Conservation (phyloP, 2,329 filamentous ascomycete species). For the Macrophomina pseudophaseolina region DNA sequence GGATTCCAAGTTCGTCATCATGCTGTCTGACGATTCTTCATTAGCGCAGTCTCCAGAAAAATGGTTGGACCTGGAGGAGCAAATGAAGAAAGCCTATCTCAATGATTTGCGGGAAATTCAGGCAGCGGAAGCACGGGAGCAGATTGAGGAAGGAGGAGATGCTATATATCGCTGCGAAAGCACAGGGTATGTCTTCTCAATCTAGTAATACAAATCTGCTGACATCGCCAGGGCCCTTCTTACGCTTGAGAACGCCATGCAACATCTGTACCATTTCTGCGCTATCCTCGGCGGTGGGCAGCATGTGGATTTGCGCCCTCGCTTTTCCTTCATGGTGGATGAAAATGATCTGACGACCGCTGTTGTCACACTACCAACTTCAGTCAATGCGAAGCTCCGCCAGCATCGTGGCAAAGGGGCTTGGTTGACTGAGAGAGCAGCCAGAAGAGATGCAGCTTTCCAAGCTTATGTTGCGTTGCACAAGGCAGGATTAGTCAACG, state of each 20-base stretch:
- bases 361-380: constrained; percentile 72
- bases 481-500: constrained; percentile 72
- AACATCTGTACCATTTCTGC: constrained; percentile 86
- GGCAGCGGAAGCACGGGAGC: constrained; percentile 50
- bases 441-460: constrained; percentile 82
- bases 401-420: constrained; percentile 53
- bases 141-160: constrained; percentile 54
- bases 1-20: constrained; percentile 60
- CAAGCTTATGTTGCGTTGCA: constrained; percentile 76
- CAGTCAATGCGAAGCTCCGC: constrained; percentile 68
- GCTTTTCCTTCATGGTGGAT: constrained; percentile 64
- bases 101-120: constrained; percentile 63
- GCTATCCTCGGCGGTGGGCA: constrained; percentile 60
- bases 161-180: constrained; percentile 31
- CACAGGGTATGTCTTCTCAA: constrained; percentile 35
- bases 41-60: constrained; percentile 40
- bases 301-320: constrained; percentile 69
- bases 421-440: constrained; percentile 76
- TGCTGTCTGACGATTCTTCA: constrained; percentile 38
- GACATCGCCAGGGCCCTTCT: constrained; percentile 62
- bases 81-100: constrained; percentile 74
- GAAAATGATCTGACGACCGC: constrained; percentile 53
- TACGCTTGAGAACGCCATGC: constrained; percentile 72
- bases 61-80: constrained; percentile 71
- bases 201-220: not conserved